Evolutionary conservation across 1,139 yeast species (phyloP).

Genomic region (Debaryomycetaceae sp.): DNA sequence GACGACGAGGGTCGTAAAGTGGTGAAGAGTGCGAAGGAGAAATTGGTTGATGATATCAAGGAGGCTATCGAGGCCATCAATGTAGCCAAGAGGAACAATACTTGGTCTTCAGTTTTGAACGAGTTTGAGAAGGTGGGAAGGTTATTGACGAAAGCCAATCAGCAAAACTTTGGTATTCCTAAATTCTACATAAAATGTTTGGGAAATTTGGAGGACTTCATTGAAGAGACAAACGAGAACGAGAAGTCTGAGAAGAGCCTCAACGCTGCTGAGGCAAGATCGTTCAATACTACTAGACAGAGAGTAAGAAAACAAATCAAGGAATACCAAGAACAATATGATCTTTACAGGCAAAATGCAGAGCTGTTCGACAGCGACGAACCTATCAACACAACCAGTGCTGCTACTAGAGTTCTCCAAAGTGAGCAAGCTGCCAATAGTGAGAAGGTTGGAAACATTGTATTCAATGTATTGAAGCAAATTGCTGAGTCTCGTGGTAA

Average conservation of each 20-base stretch:
- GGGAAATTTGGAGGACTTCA: slow-evolving; percentile 69
- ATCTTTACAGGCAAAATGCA: slow-evolving; percentile 64
- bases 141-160: slow-evolving; percentile 63
- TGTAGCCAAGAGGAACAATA: slow-evolving; percentile 64
- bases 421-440: slow-evolving; percentile 27
- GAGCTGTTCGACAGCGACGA: slow-evolving; percentile 64
- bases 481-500: slow-evolving; percentile 93
- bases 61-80: slow-evolving; percentile 66
- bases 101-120: slow-evolving; percentile 73
- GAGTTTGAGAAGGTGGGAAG: slow-evolving; percentile 81
- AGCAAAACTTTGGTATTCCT: slow-evolving; percentile 74
- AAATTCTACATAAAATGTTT: slow-evolving; percentile 65
- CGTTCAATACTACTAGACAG: slow-evolving; percentile 85
- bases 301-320: slow-evolving; percentile 79
- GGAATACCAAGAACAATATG: slow-evolving; percentile 60
- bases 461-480: slow-evolving; percentile 70
- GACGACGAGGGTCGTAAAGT: slow-evolving; percentile 76
- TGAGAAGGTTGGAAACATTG: slow-evolving; percentile 35
- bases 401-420: slow-evolving; percentile 20
- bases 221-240: slow-evolving; percentile 53
- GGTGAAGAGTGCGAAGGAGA: slow-evolving; percentile 92
- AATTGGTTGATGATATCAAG: slow-evolving; percentile 83
- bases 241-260: slow-evolving; percentile 67
- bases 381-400: slow-evolving; percentile 23
- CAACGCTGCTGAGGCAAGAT: slow-evolving; percentile 81